A percentile compares a stretch with the other conserved stretches of the same genome.
phyloP scores from a whole-genome alignment of 1,139 yeast species.

The Suhomyces panamericanus region DNA sequence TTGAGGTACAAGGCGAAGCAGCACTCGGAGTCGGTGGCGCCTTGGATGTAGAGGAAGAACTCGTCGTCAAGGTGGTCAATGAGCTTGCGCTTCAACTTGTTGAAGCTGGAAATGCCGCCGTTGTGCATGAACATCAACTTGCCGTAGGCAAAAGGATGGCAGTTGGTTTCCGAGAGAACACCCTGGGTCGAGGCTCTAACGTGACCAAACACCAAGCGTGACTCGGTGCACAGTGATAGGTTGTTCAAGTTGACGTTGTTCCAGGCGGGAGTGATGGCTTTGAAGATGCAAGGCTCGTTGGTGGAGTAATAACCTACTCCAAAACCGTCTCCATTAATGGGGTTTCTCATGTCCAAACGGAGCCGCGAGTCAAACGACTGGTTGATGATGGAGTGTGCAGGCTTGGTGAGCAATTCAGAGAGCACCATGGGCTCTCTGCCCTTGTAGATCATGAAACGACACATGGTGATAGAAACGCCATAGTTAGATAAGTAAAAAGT shows the following conservation, averaged over 20 bases:
- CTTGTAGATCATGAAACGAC: constrained; percentile 52
- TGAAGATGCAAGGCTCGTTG: constrained; percentile 69
- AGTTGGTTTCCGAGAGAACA: constrained; percentile 87
- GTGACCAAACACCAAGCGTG: constrained; percentile 86
- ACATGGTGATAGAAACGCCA: constrained; percentile 28
- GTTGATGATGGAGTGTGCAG: constrained; percentile 95
- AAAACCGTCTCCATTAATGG: constrained; percentile 97
- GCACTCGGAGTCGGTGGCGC: constrained; percentile 95
- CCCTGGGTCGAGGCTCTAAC: constrained; percentile 97
- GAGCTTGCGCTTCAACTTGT: constrained; percentile 68
- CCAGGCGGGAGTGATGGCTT: constrained; percentile 98
- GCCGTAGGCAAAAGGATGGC: constrained; percentile 91
- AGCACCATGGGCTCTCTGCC: constrained; percentile 76
- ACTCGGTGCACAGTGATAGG: constrained; percentile 82
- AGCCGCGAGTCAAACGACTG: constrained; percentile 91
- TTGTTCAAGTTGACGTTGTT: constrained; percentile 87
- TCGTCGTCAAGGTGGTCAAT: constrained; percentile 75
- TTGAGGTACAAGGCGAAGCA: constrained; percentile 88
- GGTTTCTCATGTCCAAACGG: constrained; percentile 82
- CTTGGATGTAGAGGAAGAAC: constrained; percentile 79
- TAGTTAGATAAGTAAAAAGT: neutral
- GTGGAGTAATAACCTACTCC: constrained; percentile 92
- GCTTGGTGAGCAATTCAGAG: constrained; percentile 85
- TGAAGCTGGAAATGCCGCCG: constrained; percentile 82
- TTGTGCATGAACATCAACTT: constrained; percentile 95